Percentiles rank a stretch among this genome's conserved stretches.
These are phyloP conservation scores for Nakazawaea laoshanensis DNA, from an alignment of 805 yeast genomes.

Conservation along the genomic window DNA sequence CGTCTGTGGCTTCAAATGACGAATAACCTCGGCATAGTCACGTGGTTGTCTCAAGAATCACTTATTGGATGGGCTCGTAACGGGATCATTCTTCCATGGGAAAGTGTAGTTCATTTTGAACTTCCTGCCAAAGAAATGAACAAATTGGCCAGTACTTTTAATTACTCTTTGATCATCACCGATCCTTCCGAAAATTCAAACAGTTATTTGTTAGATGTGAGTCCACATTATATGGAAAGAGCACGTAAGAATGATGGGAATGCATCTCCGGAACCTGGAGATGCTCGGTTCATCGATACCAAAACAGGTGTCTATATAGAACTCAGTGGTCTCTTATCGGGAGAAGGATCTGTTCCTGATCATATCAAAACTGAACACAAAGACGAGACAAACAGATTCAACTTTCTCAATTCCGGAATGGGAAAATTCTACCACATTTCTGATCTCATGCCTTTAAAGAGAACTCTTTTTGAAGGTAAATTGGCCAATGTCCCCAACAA, in stretches of 20 bases:
- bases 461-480: constrained; percentile 21
- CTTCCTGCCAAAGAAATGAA: constrained; percentile 39
- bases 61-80: constrained; percentile 42
- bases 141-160: constrained; percentile 36
- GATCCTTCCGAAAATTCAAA: constrained; percentile 38
- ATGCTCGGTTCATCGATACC: constrained; percentile 52
- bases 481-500: constrained; percentile 20
- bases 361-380: constrained; percentile 13
- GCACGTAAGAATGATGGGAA: constrained; percentile 37
- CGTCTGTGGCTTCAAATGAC: constrained; percentile 37
- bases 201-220: constrained; percentile 35
- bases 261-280: constrained; percentile 33
- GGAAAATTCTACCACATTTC: constrained; percentile 23
- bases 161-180: constrained; percentile 34
- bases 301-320: constrained; percentile 54
- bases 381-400: constrained; percentile 14
- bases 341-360: constrained; percentile 14
- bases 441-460: constrained; percentile 18
- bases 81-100: constrained; percentile 47
- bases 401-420: constrained; percentile 25
- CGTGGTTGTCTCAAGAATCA: constrained; percentile 44
- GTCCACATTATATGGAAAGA: constrained; percentile 41
- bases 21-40: constrained; percentile 28
- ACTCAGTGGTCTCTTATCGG: constrained; percentile 38
- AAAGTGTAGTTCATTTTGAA: constrained; percentile 39